Evolutionary conservation across 306 rosid genomes (phyloP), one percentile per base, ranked within the genome.

Genomic region (Glycine soja): DNA sequence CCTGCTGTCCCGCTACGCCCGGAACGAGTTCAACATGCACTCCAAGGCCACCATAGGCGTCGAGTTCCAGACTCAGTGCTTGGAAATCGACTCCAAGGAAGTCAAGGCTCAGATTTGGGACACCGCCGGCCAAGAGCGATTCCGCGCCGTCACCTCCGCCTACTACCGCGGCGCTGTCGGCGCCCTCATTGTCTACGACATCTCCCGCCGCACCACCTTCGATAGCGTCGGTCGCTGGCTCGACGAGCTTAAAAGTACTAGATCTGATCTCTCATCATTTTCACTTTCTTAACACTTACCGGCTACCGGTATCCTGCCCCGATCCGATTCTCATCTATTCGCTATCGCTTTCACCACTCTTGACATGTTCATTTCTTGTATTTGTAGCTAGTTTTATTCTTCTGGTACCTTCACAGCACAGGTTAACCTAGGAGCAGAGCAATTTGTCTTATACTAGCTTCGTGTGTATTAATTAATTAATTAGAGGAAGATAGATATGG

Each of bases 21-120:
- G 97, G 2, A 92, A 94, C 79, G 97, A 94, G 90, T 94, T 94
- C 89, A 94, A 90, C 62, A 53, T 86, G 38, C 97, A 94, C 82
- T 94, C 98, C 10, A 94, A 94, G 82, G 97, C 98, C 52, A 94
- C 98, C n/a, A 94, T 94, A 68, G 98, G 97, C 4, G 98, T 94
- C 1, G 98, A 94, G 85, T 94, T 94, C 64, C 97, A 91, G 90
- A 94, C 98, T 4, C 98, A 91, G 86, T 90, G 88, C 76, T 54
- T 94, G 87, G 97, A 91, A 24, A 90, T 94, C 34, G 97, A 92
- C 9, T 90, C 92, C 71, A 94, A 94, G 57, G 94, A 94, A 56
- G 97, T 94, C 47, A 94, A 92, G 82, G 97, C 98, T 53, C 98
- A 94, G 98, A 92, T 94, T 92, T 94, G 98, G 98, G 98, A 94